Percentiles rank a stretch among this genome's conserved stretches.
Evolutionary conservation across 2,329 filamentous ascomycete species (phyloP).

Genomic region (Leptosphaerulina australis): DNA sequence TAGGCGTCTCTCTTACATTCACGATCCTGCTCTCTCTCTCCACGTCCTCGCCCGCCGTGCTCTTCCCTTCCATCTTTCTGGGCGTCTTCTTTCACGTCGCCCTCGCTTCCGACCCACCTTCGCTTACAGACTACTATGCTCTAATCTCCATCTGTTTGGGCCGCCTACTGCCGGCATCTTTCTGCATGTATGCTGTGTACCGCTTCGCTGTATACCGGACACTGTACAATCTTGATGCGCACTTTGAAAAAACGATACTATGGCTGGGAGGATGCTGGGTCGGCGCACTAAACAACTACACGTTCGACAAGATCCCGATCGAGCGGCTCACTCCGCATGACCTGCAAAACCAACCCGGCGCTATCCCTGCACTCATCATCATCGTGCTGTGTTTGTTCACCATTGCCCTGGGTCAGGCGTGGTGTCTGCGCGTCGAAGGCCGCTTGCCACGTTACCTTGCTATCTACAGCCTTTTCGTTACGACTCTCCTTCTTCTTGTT

Average conservation of each 20-base stretch:
- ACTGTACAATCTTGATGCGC: slow-evolving; percentile 74
- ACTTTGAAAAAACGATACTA: slow-evolving; percentile 86
- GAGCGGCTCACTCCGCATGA: slow-evolving; percentile 90
- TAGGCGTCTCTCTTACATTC: slow-evolving; percentile 81
- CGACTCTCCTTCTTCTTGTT: slow-evolving; percentile 72
- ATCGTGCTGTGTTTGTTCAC: slow-evolving; percentile 73
- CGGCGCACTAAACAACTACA: slow-evolving; percentile 91
- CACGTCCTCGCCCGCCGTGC: slow-evolving; percentile 75
- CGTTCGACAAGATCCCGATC: slow-evolving; percentile 91
- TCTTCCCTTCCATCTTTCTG: slow-evolving; percentile 83
- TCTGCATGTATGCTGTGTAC: slow-evolving; percentile 87
- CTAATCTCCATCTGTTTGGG: slow-evolving; percentile 80
- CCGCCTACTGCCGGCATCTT: slow-evolving; percentile 83
- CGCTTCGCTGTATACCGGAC: slow-evolving; percentile 78
- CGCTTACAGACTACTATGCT: slow-evolving; percentile 67
- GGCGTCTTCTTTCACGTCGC: slow-evolving; percentile 89
- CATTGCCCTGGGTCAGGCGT: slow-evolving; percentile 77
- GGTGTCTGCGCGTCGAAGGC: slow-evolving; percentile 84
- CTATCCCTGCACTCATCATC: slow-evolving; percentile 77
- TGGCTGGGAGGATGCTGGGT: slow-evolving; percentile 93
- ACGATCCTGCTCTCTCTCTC: slow-evolving; percentile 80
- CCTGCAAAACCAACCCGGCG: slow-evolving; percentile 85
- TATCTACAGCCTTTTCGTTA: slow-evolving; percentile 73
- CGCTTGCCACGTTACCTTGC: slow-evolving; percentile 77
- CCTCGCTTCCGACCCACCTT: slow-evolving; percentile 85